phyloP scores from a whole-genome alignment of 2,329 filamentous ascomycete genomes.

The Aureobasidium musti region DNA sequence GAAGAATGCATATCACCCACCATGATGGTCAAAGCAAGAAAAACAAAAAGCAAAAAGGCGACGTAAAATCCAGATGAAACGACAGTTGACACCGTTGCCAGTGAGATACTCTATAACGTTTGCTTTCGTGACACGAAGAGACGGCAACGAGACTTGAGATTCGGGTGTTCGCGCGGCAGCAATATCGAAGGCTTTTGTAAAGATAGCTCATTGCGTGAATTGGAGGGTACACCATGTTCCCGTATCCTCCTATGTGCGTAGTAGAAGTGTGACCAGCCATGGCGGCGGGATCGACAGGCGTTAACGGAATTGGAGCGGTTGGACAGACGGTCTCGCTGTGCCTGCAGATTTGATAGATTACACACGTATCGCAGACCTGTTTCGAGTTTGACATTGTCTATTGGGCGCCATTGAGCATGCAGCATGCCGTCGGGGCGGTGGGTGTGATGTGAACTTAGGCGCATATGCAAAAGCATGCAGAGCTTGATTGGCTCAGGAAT shows the following conservation, averaged over 20 bases:
- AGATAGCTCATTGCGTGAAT: slow-evolving; percentile 20
- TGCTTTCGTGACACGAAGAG: slow-evolving; percentile 17
- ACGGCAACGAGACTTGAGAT: neutral
- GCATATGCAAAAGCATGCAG: slow-evolving; percentile 7
- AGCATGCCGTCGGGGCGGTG: slow-evolving; percentile 2
- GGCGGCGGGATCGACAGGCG: slow-evolving; percentile 19
- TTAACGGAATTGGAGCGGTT: slow-evolving; percentile 25
- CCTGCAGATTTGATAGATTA: slow-evolving; percentile 28
- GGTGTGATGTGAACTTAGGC: slow-evolving; percentile 12
- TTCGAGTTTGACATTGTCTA: slow-evolving; percentile 7
- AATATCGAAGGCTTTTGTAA: slow-evolving; percentile 26
- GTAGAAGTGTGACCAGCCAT: slow-evolving; percentile 23
- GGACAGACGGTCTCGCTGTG: slow-evolving; percentile 10
- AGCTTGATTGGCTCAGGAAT: slow-evolving; percentile 21
- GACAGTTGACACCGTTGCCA: slow-evolving; percentile 27
- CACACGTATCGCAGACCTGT: slow-evolving; percentile 15
- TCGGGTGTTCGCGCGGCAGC: slow-evolving; percentile 27
- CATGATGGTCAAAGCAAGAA: slow-evolving; percentile 17
- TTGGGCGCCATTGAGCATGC: slow-evolving; percentile 24
- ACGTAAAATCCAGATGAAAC: slow-evolving; percentile 2
- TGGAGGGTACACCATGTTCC: slow-evolving; percentile 7
- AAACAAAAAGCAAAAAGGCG: neutral
- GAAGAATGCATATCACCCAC: slow-evolving; percentile 20
- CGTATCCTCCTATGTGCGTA: slow-evolving; percentile 22
- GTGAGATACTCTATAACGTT: slow-evolving; percentile 25